A percentile compares a stretch with the other conserved stretches of the same genome.
Evolutionary conservation across 1,284 basidiomycete genomes (phyloP).

Genomic region (Tylopilus orsonianus): DNA sequence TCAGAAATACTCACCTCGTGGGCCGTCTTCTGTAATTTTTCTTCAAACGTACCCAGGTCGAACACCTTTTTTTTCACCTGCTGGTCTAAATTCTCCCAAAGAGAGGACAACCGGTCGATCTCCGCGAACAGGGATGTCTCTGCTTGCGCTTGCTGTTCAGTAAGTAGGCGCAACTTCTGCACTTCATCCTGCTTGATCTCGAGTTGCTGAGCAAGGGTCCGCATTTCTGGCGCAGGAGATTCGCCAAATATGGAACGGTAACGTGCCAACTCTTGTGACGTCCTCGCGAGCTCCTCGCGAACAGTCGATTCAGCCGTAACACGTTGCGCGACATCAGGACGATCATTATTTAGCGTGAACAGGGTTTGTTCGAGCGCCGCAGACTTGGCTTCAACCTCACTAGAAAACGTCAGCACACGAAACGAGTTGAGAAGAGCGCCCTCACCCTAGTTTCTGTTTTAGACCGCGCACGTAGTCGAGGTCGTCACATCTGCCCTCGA

Average conservation of each 20-base stretch:
- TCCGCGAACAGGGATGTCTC: slow-evolving; percentile 83
- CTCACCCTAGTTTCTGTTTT: slow-evolving; percentile 60
- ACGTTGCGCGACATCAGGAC: slow-evolving; percentile 49
- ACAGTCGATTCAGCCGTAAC: slow-evolving; percentile 54
- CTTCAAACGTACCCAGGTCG: slow-evolving; percentile 77
- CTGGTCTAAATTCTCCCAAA: slow-evolving; percentile 86
- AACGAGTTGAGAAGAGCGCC: slow-evolving; percentile 12
- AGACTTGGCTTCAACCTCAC: slow-evolving; percentile 52
- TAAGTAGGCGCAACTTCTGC: slow-evolving; percentile 53
- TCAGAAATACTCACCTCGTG: slow-evolving; percentile 54
- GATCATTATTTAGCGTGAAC: slow-evolving; percentile 41
- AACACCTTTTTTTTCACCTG: slow-evolving; percentile 85
- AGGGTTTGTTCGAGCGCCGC: slow-evolving; percentile 54
- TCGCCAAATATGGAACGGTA: slow-evolving; percentile 68
- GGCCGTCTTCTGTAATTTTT: slow-evolving; percentile 61
- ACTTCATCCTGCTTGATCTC: slow-evolving; percentile 64
- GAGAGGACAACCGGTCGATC: slow-evolving; percentile 81
- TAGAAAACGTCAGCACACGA: slow-evolving; percentile 29
- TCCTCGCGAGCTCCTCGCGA: slow-evolving; percentile 49
- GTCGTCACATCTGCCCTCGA: slow-evolving; percentile 57
- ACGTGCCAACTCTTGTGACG: slow-evolving; percentile 49
- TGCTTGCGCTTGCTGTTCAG: slow-evolving; percentile 57
- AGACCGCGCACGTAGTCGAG: slow-evolving; percentile 64
- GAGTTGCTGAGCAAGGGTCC: slow-evolving; percentile 54
- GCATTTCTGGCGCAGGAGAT: slow-evolving; percentile 49